These are phyloP conservation scores for Colletotrichum orbiculare DNA, from an alignment of 2,329 filamentous ascomycete genomes.

Conservation along the genomic window DNA sequence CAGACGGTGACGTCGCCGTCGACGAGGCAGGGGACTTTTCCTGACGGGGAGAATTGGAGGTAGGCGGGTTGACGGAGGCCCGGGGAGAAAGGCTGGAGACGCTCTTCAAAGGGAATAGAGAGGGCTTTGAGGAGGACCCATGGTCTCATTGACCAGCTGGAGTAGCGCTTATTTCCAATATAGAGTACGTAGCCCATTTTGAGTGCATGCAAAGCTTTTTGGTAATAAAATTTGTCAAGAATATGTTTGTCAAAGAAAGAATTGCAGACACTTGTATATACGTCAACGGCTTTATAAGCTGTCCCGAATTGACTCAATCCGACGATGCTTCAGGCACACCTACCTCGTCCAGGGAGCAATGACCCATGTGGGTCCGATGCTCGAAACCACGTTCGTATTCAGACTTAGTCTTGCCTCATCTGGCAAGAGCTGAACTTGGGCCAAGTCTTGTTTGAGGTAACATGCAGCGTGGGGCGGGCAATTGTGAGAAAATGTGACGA, in stretches of 20 bases:
- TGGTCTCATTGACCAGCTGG: constrained; percentile 58
- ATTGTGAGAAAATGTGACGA: too few species aligned
- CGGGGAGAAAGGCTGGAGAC: constrained; percentile 48
- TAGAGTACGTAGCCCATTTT: constrained; percentile 52
- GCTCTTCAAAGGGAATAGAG: constrained; percentile 54
- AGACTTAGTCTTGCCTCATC: too few species aligned
- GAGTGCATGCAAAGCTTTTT: not conserved
- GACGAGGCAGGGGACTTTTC: constrained; percentile 55
- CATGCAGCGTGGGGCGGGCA: too few species aligned
- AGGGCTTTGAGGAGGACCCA: constrained; percentile 58
- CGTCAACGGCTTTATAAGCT: not conserved
- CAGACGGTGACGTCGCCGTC: constrained; percentile 47
- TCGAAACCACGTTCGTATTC: too few species aligned
- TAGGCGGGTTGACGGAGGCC: constrained; percentile 48
- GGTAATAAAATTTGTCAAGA: not conserved
- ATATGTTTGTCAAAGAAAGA: not conserved
- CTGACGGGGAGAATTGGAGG: constrained; percentile 51
- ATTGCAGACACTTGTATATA: not conserved
- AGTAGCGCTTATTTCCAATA: constrained; percentile 58
- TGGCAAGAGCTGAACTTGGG: too few species aligned
- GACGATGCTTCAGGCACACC: not conserved
- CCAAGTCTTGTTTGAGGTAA: too few species aligned
- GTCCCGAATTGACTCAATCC: constrained; percentile 19
- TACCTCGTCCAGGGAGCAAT: not conserved
- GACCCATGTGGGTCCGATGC: not conserved